phyloP scores from a whole-genome alignment of 768 basidiomycete genomes.

The Udeniomyces megalosporus region DNA sequence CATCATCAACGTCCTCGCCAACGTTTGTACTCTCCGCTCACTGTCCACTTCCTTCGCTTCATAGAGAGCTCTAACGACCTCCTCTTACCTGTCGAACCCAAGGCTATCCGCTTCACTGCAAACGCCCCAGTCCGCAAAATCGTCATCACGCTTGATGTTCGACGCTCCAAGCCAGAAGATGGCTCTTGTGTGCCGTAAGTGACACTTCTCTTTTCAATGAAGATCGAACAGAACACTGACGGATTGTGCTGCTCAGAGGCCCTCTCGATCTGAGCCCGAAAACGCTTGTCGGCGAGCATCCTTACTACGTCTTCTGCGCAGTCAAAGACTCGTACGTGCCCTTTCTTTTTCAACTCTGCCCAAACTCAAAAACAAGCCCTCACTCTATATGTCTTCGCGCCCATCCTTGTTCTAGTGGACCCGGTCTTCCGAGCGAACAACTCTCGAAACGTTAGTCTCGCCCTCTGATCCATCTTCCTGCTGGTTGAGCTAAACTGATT shows the following conservation, averaged over 20 bases:
- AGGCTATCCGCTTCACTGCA: conserved; percentile 31
- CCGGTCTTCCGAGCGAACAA: conserved; percentile 11
- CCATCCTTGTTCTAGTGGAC: conserved; percentile 10
- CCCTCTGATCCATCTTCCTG: no score
- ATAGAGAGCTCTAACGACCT: no score
- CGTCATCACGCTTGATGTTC: conserved; percentile 26
- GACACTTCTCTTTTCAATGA: not conserved
- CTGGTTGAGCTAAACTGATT: no score
- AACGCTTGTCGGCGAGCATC: no score
- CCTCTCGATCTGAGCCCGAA: not conserved
- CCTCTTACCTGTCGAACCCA: not conserved
- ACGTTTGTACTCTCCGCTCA: no score
- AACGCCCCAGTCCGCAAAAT: conserved; percentile 23
- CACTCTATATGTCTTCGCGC: conserved; percentile 26
- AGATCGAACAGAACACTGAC: not conserved
- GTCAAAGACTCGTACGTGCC: no score
- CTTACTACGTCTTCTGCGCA: no score
- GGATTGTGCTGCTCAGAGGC: not conserved
- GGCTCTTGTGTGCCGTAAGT: conserved; percentile 24
- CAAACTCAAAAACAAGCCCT: no score
- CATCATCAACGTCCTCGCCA: conserved; percentile 13
- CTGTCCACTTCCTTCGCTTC: no score
- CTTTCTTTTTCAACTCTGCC: conserved; percentile 6
- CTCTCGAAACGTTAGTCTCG: conserved; percentile 27
- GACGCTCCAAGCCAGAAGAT: conserved; percentile 24